Base-by-base conservation (phyloP, 495 filamentous ascomycete species). In the Mytilinidion resinicola region DNA sequence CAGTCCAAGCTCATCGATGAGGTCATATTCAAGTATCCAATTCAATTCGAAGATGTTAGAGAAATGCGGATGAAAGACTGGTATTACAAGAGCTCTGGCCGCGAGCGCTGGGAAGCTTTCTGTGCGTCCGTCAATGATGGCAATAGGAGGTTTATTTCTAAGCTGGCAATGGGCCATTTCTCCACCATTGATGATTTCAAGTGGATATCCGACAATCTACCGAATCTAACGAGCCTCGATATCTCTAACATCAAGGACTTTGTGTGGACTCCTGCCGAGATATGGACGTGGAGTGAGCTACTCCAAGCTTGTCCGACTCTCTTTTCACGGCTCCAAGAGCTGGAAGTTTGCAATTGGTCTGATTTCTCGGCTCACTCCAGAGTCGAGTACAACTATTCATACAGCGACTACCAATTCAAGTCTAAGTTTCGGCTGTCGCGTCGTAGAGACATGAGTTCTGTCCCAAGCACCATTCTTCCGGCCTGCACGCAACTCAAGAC, bases 321-420 rank as follows among this genome's bases (percentile, higher is more conserved):
- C 12, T 65, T 65, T 37, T 47, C 20, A 3, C 58, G 55, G 14
- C 20, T 65, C 7, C 57, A 61, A 21, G 54, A 59, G 49, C 58
- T 65, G 1, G 62, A 65, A 21, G 62, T 64, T 10, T 41, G 55
- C 42, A 61, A 65, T 25, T 61, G 62, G 62, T 53, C 58, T 1
- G 62, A 65, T 51, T 65, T 54, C 46, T 43, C 54, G 11, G 62
- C 58, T 5, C 62, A 65, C 36, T 61, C 62, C 1, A 49, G 55
- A 4, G 56, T 61, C 6, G 59, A 61, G 43, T 61, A 61, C 25
- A 61, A 51, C 43, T 65, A 65, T 34, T 49, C 58, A 11, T 61
- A 58, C 58, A 59, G 58, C 46, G 62, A 65, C 36, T 65, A 61
- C 20, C 25, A 51, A 19, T 65, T 58, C 46, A 65, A 61, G 51